Base-by-base conservation (phyloP, 2,329 filamentous ascomycete species). In the Calonectria naviculata region DNA sequence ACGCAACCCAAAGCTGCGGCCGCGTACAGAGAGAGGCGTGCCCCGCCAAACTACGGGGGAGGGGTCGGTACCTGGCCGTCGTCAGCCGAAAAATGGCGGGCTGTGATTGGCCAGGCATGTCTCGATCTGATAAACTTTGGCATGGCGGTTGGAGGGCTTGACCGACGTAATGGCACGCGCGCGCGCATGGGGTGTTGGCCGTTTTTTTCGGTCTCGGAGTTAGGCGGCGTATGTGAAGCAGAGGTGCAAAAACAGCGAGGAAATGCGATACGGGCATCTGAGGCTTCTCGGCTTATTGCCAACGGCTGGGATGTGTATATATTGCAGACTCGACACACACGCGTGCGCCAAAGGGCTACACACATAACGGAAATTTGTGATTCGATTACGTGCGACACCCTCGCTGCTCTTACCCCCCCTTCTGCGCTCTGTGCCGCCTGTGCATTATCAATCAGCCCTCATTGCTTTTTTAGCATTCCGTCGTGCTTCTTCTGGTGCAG, bases 381-480 rank as follows among this genome's bases (percentile, higher is more conserved):
- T n/a, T n/a, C n/a, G n/a, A n/a, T n/a, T n/a, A n/a, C n/a, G n/a
- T n/a, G n/a, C n/a, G n/a, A n/a, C n/a, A n/a, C n/a, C n/a, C n/a
- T n/a, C n/a, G n/a, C n/a, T n/a, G n/a, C n/a, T n/a, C 31, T 10
- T 10, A 47, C 44, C 12, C 24, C 29, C 10, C 21, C 9, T 29
- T 41, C 44, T 34, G 12, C 12, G 34, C 21, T 12, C 17, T n/a
- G 24, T 21, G 29, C 28, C 41, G 28, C 29, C 19, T 26, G 13
- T 19, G n/a, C 31, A 63, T 73, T 74, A 72, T 74, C 71, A 74
- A 75, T 74, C 74, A 72, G 66, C 69, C 21, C 28, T 56, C 29
- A 52, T 70, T 62, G 38, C 62, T 66, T 63, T 36, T 60, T 61
- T 54, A 21, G 9, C 26, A 41, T 28, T 41, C 28, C 34, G 36